These are phyloP conservation scores for Apiotrichum siamense DNA, from an alignment of 1,284 basidiomycete species.

Conservation along the genomic window DNA sequence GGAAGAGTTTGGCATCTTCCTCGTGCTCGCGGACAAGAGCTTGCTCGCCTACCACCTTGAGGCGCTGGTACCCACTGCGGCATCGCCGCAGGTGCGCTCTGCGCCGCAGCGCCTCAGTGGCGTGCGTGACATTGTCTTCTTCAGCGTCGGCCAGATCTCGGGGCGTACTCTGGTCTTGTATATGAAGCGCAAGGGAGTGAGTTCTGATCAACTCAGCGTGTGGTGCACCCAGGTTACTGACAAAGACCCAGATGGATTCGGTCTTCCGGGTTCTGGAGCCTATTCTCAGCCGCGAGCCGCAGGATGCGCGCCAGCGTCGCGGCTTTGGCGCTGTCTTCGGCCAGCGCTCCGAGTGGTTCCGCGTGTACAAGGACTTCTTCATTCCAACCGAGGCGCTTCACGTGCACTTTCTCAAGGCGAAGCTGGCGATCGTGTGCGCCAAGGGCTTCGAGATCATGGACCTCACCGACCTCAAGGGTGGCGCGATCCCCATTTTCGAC, in stretches of 20 bases:
- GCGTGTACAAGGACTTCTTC: constrained; percentile 87
- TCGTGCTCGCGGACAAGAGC: constrained; percentile 76
- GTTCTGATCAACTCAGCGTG: constrained; percentile 25
- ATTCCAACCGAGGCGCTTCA: constrained; percentile 81
- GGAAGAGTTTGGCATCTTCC: constrained; percentile 89
- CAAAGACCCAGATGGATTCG: constrained; percentile 62
- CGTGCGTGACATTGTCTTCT: constrained; percentile 81
- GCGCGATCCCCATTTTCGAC: constrained; percentile 62
- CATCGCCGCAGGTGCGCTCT: constrained; percentile 29
- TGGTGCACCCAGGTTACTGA: neutral
- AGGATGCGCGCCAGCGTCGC: constrained; percentile 55
- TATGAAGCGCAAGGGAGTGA: constrained; percentile 89
- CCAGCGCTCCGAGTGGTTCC: constrained; percentile 83
- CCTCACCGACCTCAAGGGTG: constrained; percentile 76
- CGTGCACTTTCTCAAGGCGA: constrained; percentile 82
- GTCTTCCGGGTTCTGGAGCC: constrained; percentile 92
- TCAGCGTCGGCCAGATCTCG: constrained; percentile 79
- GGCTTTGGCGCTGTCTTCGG: constrained; percentile 69
- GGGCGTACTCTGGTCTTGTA: constrained; percentile 85
- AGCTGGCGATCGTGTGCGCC: constrained; percentile 82
- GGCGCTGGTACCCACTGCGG: constrained; percentile 77
- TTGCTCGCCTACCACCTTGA: constrained; percentile 82
- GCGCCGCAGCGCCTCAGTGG: constrained; percentile 79
- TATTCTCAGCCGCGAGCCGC: constrained; percentile 74
- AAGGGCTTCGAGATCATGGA: constrained; percentile 99